A percentile compares a stretch with the other conserved stretches of the same genome.
Evolutionary conservation across 495 filamentous ascomycete species (phyloP).

Genomic region (Trypethelium eluteriae): DNA sequence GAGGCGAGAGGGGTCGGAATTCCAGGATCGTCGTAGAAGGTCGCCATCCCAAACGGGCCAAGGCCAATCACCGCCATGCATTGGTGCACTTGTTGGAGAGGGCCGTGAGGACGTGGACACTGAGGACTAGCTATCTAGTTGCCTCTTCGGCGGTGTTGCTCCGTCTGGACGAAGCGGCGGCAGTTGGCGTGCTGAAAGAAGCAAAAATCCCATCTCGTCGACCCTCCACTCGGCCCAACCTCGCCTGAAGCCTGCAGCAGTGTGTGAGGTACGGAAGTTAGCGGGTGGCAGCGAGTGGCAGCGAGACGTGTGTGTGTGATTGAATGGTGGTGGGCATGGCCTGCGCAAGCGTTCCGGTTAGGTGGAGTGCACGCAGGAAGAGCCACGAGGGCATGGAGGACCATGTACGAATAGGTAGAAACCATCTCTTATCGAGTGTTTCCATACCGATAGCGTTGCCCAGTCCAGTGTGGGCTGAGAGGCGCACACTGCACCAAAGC

Average conservation of each 20-base stretch:
- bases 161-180: neutral
- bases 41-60: neutral
- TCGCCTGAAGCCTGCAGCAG: neutral
- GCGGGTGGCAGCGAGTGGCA: too few species aligned
- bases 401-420: neutral
- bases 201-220: neutral
- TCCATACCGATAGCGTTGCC: neutral
- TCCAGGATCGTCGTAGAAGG: neutral
- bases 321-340: neutral
- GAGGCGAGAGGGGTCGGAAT: slow-evolving; percentile 12
- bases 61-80: neutral
- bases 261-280: neutral
- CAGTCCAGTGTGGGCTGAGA: slow-evolving; percentile 3
- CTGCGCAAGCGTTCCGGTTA: neutral
- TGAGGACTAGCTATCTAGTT: neutral
- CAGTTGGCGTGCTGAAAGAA: slow-evolving; percentile 6
- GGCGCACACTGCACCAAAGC: neutral
- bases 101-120: neutral
- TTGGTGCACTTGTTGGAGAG: slow-evolving; percentile 5
- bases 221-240: neutral
- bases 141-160: slow-evolving; percentile 9
- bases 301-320: too few species aligned
- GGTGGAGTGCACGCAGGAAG: too few species aligned
- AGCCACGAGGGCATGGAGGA: too few species aligned
- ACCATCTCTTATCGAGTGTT: slow-evolving; percentile 11